phyloP scores from a whole-genome alignment of 202 grass and related monocot species.

The Panicum hallii region DNA sequence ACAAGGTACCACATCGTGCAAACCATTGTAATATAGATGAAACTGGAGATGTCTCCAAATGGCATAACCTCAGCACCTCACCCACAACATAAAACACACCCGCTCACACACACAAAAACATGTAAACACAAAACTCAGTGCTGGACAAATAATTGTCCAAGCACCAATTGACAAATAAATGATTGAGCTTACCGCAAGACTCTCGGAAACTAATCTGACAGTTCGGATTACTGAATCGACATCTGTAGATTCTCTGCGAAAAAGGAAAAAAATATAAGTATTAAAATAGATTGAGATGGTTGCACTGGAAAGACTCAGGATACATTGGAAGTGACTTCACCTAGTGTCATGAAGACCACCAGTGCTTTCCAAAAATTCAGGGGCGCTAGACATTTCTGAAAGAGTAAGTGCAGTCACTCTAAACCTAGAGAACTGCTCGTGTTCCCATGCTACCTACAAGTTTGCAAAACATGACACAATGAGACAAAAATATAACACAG shows the following conservation, averaged over 20 bases:
- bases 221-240: constrained; percentile 68
- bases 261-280: constrained; percentile 26
- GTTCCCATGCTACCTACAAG: constrained; percentile 96
- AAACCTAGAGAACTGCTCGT: constrained; percentile 98
- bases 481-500: constrained; percentile 21
- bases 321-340: constrained; percentile 44
- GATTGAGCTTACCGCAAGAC: constrained; percentile 78
- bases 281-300: constrained; percentile 11
- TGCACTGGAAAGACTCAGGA: constrained; percentile 24
- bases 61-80: not conserved
- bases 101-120: not conserved
- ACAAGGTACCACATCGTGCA: not conserved
- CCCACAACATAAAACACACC: not conserved
- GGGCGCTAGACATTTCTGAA: constrained; percentile 78
- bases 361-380: constrained; percentile 91
- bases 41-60: not conserved
- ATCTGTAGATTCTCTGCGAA: constrained; percentile 75
- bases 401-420: constrained; percentile 95
- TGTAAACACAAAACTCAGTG: not conserved
- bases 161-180: constrained; percentile 25
- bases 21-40: constrained; percentile 4
- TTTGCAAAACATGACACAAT: constrained; percentile 20
- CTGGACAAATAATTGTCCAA: not conserved
- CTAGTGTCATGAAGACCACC: constrained; percentile 82
- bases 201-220: constrained; percentile 88